Evolutionary conservation across 768 basidiomycete genomes (phyloP).

Genomic region (Calocera cornea): DNA sequence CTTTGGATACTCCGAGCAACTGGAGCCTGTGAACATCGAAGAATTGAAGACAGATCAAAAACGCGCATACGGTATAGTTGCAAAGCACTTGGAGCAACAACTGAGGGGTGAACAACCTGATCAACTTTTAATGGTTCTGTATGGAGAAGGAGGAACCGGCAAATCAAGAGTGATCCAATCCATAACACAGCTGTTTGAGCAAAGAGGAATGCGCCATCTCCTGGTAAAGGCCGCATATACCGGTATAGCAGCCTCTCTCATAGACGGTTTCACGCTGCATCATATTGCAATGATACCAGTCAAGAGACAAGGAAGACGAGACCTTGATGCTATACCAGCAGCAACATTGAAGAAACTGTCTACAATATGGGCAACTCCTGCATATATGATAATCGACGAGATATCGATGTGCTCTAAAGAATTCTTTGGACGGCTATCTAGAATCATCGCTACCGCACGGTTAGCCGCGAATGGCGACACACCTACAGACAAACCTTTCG

Average conservation of each 20-base stretch:
- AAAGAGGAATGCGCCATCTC: neutral
- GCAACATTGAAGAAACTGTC: neutral
- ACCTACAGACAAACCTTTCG: neutral
- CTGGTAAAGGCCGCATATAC: slow-evolving; percentile 30
- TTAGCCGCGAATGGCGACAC: neutral
- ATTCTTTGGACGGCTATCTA: slow-evolving; percentile 18
- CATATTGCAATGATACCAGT: slow-evolving; percentile 21
- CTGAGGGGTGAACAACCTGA: slow-evolving; percentile 13
- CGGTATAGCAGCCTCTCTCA: slow-evolving; percentile 30
- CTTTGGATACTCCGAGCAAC: too few species aligned
- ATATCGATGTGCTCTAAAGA: slow-evolving; percentile 25
- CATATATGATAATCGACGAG: slow-evolving; percentile 30
- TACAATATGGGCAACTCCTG: neutral
- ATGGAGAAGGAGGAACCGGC: slow-evolving; percentile 34
- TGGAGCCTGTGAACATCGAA: slow-evolving; percentile 7
- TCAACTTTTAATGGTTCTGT: slow-evolving; percentile 29
- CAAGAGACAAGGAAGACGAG: neutral
- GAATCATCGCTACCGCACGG: slow-evolving; percentile 9
- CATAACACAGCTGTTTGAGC: slow-evolving; percentile 26
- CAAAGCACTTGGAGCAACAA: slow-evolving; percentile 19
- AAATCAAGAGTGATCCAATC: slow-evolving; percentile 32
- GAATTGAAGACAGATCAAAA: slow-evolving; percentile 25
- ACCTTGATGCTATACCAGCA: neutral
- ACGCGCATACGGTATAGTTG: slow-evolving; percentile 28
- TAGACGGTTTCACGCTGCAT: slow-evolving; percentile 29